Evolutionary conservation across 140 eudicot genomes (phyloP).

Genomic region (Cichorium intybus): DNA sequence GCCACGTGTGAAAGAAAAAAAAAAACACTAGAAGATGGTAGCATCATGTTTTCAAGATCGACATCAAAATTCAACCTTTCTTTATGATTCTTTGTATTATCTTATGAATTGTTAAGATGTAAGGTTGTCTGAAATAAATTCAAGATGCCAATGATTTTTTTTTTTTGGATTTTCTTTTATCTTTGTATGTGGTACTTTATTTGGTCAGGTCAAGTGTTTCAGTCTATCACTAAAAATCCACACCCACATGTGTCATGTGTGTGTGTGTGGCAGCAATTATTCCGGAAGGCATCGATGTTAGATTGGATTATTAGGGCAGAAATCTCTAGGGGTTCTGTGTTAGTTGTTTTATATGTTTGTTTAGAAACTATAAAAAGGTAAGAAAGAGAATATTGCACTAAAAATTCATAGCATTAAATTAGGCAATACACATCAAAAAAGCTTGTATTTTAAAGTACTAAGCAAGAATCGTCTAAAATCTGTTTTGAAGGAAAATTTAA

Average conservation of each 20-base stretch:
- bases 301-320: conserved; percentile 27
- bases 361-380: neutral
- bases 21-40: conserved; percentile 17
- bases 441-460: neutral
- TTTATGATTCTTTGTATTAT: neutral
- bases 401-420: neutral
- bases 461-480: neutral
- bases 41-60: conserved; percentile 15
- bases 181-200: conserved; percentile 2
- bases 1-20: neutral
- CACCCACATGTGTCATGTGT: conserved; percentile 21
- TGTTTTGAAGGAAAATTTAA: too few relatives aligned
- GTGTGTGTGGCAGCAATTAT: conserved; percentile 32
- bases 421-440: neutral
- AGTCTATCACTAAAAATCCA: conserved; percentile 10
- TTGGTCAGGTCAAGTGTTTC: conserved; percentile 17
- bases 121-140: conserved; percentile 9
- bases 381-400: conserved; percentile 7
- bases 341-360: conserved; percentile 18
- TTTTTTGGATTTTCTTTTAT: neutral
- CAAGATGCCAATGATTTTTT: conserved; percentile 16
- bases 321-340: conserved; percentile 16
- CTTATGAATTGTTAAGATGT: neutral
- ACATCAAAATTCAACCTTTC: neutral
- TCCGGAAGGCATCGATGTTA: conserved; percentile 18